Base-by-base conservation (phyloP, 129 eudicot genomes). In the Apium graveolens region DNA sequence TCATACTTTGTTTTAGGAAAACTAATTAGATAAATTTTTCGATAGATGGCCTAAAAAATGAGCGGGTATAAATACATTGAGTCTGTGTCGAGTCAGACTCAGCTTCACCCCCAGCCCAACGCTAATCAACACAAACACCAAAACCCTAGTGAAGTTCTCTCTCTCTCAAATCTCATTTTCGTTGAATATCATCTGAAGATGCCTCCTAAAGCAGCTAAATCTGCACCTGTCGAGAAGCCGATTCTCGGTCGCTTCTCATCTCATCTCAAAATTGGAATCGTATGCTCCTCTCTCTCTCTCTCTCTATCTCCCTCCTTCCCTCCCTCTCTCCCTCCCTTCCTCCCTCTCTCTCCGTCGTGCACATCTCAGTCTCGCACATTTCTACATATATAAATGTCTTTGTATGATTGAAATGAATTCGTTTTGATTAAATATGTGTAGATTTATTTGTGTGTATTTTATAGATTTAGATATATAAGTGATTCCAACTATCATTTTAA, bases 141-240 rank as follows among this genome's bases (percentile, higher is more conserved):
- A 60, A 60, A 60, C 68, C 68, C 68, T 60, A 60, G 68, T 10
- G 31, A 60, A n/a, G 16, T 3, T 24, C n/a, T 20, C 11, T 53
- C 9, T 53, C 5, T 55, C 29, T 21, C 6, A 24, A 21, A 24
- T 55, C 31, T 53, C 62, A 53, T 21, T 20, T 21, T 9, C 2
- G n/a, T 7, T 24, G 13, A 55, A 55, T 55, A 3, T 2, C 2
- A 55, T 55, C 29, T 11, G 16, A 26, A 44, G 65, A 89, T 96
- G 99, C 97, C 99, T 74, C 99, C 99, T 21, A 96, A 96, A 63
- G 93, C 97, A 49, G 79, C 93, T n/a, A 96, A 96, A 89, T 95
- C 92, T 73, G 97, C 95, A 31, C 97, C 99, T 0, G 97, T 78
- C 0, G 99, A 92, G 85, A 88, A 94, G 80, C 97, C 97, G 0